Conservation (phyloP, 306 rosid species). For the Rosa chinensis region DNA sequence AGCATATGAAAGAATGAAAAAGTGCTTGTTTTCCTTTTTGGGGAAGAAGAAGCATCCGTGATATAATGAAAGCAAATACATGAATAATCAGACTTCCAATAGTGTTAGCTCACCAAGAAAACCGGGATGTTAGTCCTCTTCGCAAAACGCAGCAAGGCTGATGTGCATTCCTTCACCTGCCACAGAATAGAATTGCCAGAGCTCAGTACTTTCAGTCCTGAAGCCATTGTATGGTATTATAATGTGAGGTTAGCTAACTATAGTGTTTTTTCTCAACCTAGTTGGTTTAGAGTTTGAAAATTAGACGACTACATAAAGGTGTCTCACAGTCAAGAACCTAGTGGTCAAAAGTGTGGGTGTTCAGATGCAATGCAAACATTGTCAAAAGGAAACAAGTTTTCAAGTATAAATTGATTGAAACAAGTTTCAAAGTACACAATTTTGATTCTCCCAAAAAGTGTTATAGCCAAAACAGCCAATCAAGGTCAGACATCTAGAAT, state of each 20-base stretch:
- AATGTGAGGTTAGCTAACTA: conserved; percentile 9
- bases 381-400: conserved; percentile 4
- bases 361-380: not conserved
- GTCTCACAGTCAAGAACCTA: not conserved
- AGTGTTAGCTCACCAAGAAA: conserved; percentile 59
- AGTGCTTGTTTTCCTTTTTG: not conserved
- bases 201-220: conserved; percentile 3
- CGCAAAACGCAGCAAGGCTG: conserved; percentile 82
- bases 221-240: conserved; percentile 15
- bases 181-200: conserved; percentile 31
- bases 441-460: not conserved
- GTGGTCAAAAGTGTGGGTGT: not conserved
- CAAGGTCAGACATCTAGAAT: conserved; percentile 13
- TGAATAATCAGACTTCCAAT: not conserved
- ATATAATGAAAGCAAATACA: not conserved
- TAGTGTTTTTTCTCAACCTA: conserved; percentile 5
- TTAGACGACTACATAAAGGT: not conserved
- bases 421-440: not conserved
- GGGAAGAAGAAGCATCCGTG: not conserved
- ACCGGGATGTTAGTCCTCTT: conserved; percentile 76
- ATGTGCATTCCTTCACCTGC: conserved; percentile 95
- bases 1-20: not conserved
- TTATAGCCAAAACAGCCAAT: not conserved
- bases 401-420: not conserved
- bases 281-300: conserved; percentile 14